phyloP scores from a whole-genome alignment of 1,284 basidiomycete species.

The Wallemia ichthyophaga region DNA sequence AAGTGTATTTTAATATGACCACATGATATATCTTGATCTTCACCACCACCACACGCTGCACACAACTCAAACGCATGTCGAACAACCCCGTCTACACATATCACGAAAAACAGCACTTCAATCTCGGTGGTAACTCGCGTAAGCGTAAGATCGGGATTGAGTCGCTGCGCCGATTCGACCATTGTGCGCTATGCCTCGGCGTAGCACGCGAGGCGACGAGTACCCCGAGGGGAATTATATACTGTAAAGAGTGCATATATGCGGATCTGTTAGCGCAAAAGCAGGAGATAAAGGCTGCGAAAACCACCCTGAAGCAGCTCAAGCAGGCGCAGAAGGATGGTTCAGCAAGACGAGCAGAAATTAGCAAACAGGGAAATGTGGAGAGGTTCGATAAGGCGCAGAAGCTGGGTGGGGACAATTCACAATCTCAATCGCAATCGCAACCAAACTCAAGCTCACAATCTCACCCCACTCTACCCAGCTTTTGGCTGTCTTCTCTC shows the following conservation, averaged over 20 bases:
- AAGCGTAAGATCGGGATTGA: neutral
- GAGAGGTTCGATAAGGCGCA: neutral
- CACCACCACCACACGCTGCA: too few relatives aligned
- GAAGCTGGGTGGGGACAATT: too few relatives aligned
- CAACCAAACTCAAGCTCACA: too few relatives aligned
- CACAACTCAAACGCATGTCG: too few relatives aligned
- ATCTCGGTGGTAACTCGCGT: neutral
- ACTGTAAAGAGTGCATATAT: neutral
- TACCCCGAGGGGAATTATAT: neutral
- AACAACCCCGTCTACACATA: neutral
- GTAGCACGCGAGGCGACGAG: neutral
- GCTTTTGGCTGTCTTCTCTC: neutral
- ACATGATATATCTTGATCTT: too few relatives aligned
- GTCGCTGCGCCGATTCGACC: neutral
- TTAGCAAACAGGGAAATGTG: neutral
- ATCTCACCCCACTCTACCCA: too few relatives aligned
- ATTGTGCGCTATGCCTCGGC: neutral
- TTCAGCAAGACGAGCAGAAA: too few relatives aligned
- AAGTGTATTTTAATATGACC: neutral
- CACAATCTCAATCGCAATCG: too few relatives aligned
- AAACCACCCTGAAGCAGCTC: neutral
- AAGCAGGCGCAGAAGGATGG: neutral
- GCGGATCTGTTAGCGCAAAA: neutral
- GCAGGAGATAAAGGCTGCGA: neutral
- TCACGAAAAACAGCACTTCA: neutral